Percentiles rank a stretch among this genome's conserved stretches.
phyloP scores from a whole-genome alignment of 2,329 filamentous ascomycete genomes.

The Penicillium nordicum region DNA sequence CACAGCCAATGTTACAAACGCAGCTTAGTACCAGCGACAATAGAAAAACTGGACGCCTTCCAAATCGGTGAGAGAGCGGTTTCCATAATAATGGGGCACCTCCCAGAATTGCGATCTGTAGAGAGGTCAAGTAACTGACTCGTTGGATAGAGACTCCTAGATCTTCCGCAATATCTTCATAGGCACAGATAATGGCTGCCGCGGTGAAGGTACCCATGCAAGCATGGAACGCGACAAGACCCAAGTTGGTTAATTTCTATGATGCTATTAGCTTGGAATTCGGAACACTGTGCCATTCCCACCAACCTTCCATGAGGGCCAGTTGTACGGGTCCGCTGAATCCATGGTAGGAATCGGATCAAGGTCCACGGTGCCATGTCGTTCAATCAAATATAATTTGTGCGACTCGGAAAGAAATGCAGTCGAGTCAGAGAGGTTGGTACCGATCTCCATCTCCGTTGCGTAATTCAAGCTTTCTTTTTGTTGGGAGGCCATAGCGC shows the following conservation, averaged over 20 bases:
- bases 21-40: conserved; percentile 49
- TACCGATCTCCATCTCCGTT: neutral
- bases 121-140: conserved; percentile 53
- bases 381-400: conserved; percentile 17
- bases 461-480: neutral
- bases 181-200: conserved; percentile 54
- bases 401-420: neutral
- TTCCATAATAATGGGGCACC: conserved; percentile 56
- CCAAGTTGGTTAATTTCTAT: conserved; percentile 52
- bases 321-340: conserved; percentile 55
- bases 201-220: conserved; percentile 58
- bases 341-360: conserved; percentile 51
- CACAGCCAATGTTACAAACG: conserved; percentile 54
- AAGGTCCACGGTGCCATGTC: conserved; percentile 53
- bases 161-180: conserved; percentile 52
- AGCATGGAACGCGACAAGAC: conserved; percentile 56
- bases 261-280: conserved; percentile 1
- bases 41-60: conserved; percentile 54
- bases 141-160: conserved; percentile 48
- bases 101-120: conserved; percentile 56
- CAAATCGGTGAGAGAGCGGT: conserved; percentile 53
- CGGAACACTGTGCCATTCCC: neutral
- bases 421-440: neutral
- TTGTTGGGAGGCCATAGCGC: neutral
- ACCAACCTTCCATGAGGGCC: conserved; percentile 49